These are phyloP conservation scores for Erucastrum elatum DNA, from an alignment of 345 rosid genomes.

Conservation along the genomic window DNA sequence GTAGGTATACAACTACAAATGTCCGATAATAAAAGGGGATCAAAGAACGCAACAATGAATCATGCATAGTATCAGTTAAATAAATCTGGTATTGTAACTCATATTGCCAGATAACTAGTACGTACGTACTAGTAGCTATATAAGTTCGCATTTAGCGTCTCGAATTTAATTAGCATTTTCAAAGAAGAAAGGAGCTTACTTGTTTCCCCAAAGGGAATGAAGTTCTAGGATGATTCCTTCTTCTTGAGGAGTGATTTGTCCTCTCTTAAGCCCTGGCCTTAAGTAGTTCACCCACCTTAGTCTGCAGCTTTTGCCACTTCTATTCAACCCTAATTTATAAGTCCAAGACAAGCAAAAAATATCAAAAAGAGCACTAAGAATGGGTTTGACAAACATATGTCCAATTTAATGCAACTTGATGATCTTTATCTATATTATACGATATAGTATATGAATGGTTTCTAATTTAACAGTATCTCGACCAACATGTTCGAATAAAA, in stretches of 20 bases:
- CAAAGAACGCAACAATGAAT: background rate
- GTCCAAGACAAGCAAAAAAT: background rate
- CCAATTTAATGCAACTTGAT: conserved; percentile 14
- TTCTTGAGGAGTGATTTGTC: conserved; percentile 79
- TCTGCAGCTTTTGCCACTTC: conserved; percentile 89
- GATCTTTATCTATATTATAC: conserved; percentile 3
- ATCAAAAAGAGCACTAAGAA: background rate
- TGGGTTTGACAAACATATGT: conserved; percentile 11
- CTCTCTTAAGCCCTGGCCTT: conserved; percentile 85
- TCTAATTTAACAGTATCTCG: conserved; percentile 8
- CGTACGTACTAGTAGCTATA: background rate
- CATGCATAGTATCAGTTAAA: background rate
- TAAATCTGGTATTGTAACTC: background rate
- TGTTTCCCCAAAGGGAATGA: conserved; percentile 89
- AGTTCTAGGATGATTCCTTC: conserved; percentile 82
- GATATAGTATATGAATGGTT: background rate
- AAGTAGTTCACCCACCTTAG: conserved; percentile 94
- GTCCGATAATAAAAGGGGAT: background rate
- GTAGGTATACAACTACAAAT: background rate
- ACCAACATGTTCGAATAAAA: background rate
- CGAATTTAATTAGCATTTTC: background rate
- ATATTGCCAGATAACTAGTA: background rate
- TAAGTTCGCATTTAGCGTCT: background rate
- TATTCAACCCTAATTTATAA: conserved; percentile 56
- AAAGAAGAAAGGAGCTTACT: conserved; percentile 42